phyloP scores from a whole-genome alignment of 2,329 filamentous ascomycete genomes.

The Cylindrodendrum hubeiense region DNA sequence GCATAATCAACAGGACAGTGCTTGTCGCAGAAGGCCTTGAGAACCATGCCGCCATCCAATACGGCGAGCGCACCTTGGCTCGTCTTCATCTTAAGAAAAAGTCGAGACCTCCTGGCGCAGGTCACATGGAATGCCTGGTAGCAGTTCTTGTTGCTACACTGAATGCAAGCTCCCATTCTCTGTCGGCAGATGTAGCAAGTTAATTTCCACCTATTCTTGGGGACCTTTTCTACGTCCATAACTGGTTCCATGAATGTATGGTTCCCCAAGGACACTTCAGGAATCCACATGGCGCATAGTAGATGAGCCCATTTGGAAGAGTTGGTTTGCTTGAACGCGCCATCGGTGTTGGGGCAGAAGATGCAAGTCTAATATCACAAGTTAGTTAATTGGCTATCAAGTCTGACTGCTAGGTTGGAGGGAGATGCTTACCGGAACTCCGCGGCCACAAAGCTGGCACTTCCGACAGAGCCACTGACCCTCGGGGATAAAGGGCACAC shows the following conservation, averaged over 20 bases:
- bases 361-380: constrained; percentile 79
- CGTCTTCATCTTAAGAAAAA: constrained; percentile 98
- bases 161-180: constrained; percentile 97
- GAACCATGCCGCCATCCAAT: constrained; percentile 81
- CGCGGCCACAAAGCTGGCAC: constrained; percentile 93
- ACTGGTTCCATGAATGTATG: constrained; percentile 98
- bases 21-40: constrained; percentile 97
- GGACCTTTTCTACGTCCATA: constrained; percentile 97
- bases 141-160: constrained; percentile 97
- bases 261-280: constrained; percentile 94
- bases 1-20: constrained; percentile 93
- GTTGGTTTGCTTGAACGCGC: constrained; percentile 98
- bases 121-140: constrained; percentile 98
- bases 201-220: constrained; percentile 92
- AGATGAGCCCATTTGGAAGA: constrained; percentile 97
- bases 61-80: constrained; percentile 82
- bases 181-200: constrained; percentile 97
- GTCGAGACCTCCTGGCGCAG: constrained; percentile 86
- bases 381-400: constrained; percentile 31
- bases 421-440: constrained; percentile 76
- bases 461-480: constrained; percentile 98
- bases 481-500: constrained; percentile 97
- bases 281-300: constrained; percentile 98
- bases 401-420: not conserved
- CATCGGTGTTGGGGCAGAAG: constrained; percentile 97